Conservation (phyloP, 179 eudicot species). For the Actinidia polygama region DNA sequence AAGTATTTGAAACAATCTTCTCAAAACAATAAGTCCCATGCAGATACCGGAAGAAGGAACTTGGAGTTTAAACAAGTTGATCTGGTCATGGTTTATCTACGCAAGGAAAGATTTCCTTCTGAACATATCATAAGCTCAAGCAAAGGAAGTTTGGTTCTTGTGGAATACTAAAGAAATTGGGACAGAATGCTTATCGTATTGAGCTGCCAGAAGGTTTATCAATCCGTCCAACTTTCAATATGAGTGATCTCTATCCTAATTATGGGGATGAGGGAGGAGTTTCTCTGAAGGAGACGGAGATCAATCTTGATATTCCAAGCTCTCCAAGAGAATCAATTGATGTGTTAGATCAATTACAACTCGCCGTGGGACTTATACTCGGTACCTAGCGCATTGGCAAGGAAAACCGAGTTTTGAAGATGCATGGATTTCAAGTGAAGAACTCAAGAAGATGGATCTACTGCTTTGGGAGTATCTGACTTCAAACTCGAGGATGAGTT, state of each 20-base stretch:
- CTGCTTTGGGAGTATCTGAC: neutral
- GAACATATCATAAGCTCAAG: neutral
- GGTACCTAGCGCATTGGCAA: neutral
- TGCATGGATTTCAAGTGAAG: neutral
- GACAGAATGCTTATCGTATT: neutral
- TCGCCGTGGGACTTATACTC: neutral
- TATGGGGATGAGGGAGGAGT: neutral
- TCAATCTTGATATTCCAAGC: neutral
- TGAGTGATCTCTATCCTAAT: neutral
- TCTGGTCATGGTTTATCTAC: neutral
- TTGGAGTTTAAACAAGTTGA: neutral
- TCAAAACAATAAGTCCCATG: neutral
- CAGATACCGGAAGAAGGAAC: neutral
- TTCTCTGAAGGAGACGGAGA: neutral
- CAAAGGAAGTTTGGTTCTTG: neutral
- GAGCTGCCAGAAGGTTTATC: neutral
- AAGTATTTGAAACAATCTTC: neutral
- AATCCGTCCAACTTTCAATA: neutral
- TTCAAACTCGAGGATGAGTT: neutral
- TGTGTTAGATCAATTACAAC: neutral
- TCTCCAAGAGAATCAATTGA: neutral
- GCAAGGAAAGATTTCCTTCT: neutral
- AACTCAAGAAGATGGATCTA: neutral
- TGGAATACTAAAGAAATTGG: neutral
- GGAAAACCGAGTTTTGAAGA: conserved; percentile 3